Evolutionary conservation across 768 basidiomycete species (phyloP).

Genomic region (Boletus eberwhitei): DNA sequence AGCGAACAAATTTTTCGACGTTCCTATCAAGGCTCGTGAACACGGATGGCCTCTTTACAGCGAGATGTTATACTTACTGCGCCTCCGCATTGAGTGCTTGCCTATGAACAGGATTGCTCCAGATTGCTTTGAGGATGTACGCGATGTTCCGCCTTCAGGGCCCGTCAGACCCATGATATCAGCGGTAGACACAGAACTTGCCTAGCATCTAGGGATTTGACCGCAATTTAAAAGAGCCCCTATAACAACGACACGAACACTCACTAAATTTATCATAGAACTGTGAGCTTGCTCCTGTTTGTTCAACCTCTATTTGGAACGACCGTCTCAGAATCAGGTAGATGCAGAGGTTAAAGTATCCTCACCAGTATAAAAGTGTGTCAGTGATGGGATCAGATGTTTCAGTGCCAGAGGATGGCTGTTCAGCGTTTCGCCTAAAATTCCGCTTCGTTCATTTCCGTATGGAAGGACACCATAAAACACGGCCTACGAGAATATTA

Average conservation of each 20-base stretch:
- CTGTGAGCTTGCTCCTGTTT: constrained; percentile 95
- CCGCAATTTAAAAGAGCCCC: constrained; percentile 6
- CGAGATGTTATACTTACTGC: constrained; percentile 43
- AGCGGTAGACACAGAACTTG: constrained; percentile 17
- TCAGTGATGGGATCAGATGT: constrained; percentile 86
- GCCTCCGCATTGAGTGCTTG: constrained; percentile 82
- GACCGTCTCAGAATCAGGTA: not conserved
- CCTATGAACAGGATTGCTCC: constrained; percentile 87
- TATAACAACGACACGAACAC: constrained; percentile 28
- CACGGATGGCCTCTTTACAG: not conserved
- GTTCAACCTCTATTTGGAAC: constrained; percentile 77
- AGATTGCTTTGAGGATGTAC: constrained; percentile 82
- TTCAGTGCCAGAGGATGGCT: constrained; percentile 81
- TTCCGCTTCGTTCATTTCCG: constrained; percentile 61
- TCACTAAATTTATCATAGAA: constrained; percentile 98
- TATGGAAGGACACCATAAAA: constrained; percentile 72
- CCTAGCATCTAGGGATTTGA: constrained; percentile 47
- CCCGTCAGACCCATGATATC: constrained; percentile 11
- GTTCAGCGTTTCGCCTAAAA: constrained; percentile 81
- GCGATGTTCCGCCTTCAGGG: constrained; percentile 76
- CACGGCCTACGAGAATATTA: constrained; percentile 48
- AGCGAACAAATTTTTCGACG: constrained; percentile 90
- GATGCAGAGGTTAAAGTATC: not conserved
- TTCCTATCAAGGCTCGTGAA: constrained; percentile 46
- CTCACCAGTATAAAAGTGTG: constrained; percentile 92